These are phyloP conservation scores for Salix udensis DNA, from an alignment of 345 rosid species.

Conservation along the genomic window DNA sequence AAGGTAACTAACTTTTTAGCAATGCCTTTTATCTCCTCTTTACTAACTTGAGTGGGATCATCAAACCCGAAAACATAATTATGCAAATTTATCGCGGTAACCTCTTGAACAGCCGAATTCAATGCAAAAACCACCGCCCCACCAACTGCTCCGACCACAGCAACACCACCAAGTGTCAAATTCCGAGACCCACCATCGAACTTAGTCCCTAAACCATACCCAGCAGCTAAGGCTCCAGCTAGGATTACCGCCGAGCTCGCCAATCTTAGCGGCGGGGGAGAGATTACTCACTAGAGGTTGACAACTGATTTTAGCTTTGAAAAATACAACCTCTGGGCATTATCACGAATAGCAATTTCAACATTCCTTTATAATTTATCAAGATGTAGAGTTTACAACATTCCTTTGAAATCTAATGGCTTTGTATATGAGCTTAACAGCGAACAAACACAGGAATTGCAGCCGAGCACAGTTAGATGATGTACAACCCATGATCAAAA, in stretches of 20 bases:
- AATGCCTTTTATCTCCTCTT: constrained; percentile 65
- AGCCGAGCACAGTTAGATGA: no score
- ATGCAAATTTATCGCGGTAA: constrained; percentile 75
- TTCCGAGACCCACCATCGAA: constrained; percentile 52
- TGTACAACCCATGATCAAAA: no score
- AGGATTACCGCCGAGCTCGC: constrained; percentile 66
- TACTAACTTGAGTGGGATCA: constrained; percentile 61
- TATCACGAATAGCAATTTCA: constrained; percentile 96
- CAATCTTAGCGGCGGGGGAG: constrained; percentile 63
- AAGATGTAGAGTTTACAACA: no score
- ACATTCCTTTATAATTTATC: constrained; percentile 16
- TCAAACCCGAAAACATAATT: constrained; percentile 65
- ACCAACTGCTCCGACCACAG: constrained; percentile 65
- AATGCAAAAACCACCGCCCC: constrained; percentile 65
- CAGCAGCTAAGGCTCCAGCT: constrained; percentile 72
- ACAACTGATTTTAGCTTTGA: constrained; percentile 59
- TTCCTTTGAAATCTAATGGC: no score
- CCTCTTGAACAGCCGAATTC: constrained; percentile 75
- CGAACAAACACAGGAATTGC: no score
- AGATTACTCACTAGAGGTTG: constrained; percentile 67
- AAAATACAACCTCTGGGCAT: constrained; percentile 78
- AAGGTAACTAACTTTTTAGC: constrained; percentile 53
- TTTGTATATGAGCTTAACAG: no score
- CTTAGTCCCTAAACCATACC: constrained; percentile 64
- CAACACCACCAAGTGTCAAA: constrained; percentile 74